Conservation (phyloP, 768 basidiomycete genomes). For the Rhodotorula babjevae region DNA sequence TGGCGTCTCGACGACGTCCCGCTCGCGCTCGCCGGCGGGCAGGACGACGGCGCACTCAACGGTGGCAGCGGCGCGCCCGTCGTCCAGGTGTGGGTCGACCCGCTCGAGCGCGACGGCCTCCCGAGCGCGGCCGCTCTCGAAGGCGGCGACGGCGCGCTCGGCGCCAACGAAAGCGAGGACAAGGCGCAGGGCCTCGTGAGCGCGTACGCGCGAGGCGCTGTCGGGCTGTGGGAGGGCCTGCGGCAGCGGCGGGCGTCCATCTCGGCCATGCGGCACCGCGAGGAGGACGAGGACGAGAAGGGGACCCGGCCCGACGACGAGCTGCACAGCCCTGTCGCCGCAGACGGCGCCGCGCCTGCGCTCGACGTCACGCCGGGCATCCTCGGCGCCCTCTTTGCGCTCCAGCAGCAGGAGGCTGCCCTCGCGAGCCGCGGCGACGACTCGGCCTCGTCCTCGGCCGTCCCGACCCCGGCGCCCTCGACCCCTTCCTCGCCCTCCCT, state of each 20-base stretch:
- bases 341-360: not conserved
- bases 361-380: conserved; percentile 51
- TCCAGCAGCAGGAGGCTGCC: conserved; percentile 54
- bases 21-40: conserved; percentile 5
- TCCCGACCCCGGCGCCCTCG: conserved; percentile 40
- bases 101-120: conserved; percentile 62
- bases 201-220: not conserved
- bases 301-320: not conserved
- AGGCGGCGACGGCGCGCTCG: not conserved
- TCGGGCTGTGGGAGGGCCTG: conserved; percentile 1
- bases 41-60: conserved; percentile 14
- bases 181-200: conserved; percentile 3
- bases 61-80: not conserved
- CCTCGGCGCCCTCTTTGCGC: conserved; percentile 61
- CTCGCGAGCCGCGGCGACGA: not conserved
- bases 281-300: not conserved
- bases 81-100: conserved; percentile 54
- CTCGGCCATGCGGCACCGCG: not conserved
- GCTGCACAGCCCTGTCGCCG: conserved; percentile 44
- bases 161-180: not conserved
- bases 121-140: conserved; percentile 47
- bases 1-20: conserved; percentile 30
- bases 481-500: not conserved
- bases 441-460: conserved; percentile 41
- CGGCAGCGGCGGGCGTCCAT: conserved; percentile 9